Base-by-base conservation (phyloP, 805 yeast genomes). In the Clavispora vitiphila region DNA sequence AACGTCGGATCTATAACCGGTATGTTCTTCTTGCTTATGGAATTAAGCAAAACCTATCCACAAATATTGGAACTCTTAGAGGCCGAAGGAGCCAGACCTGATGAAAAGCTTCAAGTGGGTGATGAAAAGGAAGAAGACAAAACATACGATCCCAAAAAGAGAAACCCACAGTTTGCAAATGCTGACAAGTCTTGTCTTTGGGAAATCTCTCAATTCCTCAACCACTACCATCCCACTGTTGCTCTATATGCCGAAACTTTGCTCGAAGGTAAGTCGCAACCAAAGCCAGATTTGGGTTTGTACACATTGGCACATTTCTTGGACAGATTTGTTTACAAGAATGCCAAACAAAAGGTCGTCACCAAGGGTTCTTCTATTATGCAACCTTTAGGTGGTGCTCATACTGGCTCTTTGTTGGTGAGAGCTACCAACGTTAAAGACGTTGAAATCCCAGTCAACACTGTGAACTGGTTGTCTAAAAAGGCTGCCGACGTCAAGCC, bases 301-400 rank as follows among this genome's bases (percentile, higher is more conserved):
- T 91, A 80, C 64, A 82, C 96, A 0, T 71, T 93, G 49, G 73
- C 86, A 16, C 97, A 89, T 64, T 93, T 93, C 78, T 74, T 93
- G 66, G 96, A 93, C 64, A 79, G 95, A 62, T 93, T 95, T 66
- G 96, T 93, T 30, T 93, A 93, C 70, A 84, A 87, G 66, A 88
- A 89, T 61, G 87, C 96, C 37, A 88, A 87, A 67, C 83, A 80
- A 54, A 86, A 83, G 62, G 72, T 80, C 15, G 61, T 70, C 25
- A 67, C 81, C n/a, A 81, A 85, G 60, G 98, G 98, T 56, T 72
- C 84, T 4, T 88, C 97, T 34, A 90, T 93, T 59, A 93, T 93
- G 98, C 99, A 93, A 71, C 98, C 99, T 38, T 72, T 93, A 50
- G 89, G 95, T 35, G 97, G 96, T 48, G 74, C 80, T 1, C 85